A percentile compares a stretch with the other conserved stretches of the same genome.
phyloP scores from a whole-genome alignment of 495 filamentous ascomycete genomes.

The Penicillium argentinense region DNA sequence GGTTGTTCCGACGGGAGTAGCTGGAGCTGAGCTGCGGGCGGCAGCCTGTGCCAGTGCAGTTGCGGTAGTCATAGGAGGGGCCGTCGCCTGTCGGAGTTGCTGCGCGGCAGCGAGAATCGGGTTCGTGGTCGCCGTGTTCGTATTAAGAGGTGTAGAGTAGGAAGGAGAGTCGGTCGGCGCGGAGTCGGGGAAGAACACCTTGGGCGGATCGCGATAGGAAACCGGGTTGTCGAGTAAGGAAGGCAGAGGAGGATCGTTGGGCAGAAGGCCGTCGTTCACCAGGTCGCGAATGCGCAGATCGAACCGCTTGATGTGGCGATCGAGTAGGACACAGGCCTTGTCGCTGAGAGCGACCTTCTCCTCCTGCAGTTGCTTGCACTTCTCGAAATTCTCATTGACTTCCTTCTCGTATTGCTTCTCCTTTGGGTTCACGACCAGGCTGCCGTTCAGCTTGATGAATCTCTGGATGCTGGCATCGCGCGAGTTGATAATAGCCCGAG shows the following conservation, averaged over 20 bases:
- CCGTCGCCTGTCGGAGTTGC: conserved; percentile 44
- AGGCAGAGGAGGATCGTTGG: conserved; percentile 73
- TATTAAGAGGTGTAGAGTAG: conserved; percentile 42
- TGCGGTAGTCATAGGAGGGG: conserved; percentile 21
- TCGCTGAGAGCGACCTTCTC: conserved; percentile 83
- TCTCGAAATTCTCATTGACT: conserved; percentile 70
- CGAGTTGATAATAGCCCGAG: conserved; percentile 68
- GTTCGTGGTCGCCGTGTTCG: conserved; percentile 44
- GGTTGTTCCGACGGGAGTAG: conserved; percentile 62
- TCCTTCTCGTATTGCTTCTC: conserved; percentile 71
- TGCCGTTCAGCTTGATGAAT: conserved; percentile 83
- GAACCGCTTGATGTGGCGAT: conserved; percentile 84
- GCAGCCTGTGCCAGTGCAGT: conserved; percentile 28
- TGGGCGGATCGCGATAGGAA: conserved; percentile 55
- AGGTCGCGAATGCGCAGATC: conserved; percentile 85
- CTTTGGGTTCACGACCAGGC: conserved; percentile 78
- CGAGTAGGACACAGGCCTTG: conserved; percentile 74
- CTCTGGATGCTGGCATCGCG: conserved; percentile 84
- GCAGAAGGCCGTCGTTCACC: conserved; percentile 75
- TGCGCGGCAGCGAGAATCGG: conserved; percentile 44
- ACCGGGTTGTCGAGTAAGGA: conserved; percentile 69
- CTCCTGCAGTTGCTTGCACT: conserved; percentile 71
- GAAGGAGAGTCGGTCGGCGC: conserved; percentile 38
- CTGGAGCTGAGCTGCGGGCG: conserved; percentile 57
- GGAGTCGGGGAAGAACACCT: conserved; percentile 49